Conservation (phyloP, 495 filamentous ascomycete genomes). For the Aspergillus coremiiformis region DNA sequence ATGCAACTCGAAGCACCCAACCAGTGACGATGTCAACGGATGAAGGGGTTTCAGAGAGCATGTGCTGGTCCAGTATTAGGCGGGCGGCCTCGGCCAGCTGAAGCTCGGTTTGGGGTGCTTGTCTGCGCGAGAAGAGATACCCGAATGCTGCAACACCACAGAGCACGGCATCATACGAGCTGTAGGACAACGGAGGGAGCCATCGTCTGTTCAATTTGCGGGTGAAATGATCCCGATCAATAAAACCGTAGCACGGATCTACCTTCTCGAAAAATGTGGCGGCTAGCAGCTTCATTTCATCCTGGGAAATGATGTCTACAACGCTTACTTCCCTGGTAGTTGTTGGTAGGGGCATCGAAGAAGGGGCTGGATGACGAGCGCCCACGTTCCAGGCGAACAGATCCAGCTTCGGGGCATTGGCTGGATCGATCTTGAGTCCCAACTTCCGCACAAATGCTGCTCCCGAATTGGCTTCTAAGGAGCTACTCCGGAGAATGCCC, state of each 20-base stretch:
- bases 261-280: conserved; percentile 45
- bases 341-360: conserved; percentile 7
- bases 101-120: conserved; percentile 25
- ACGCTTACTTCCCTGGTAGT: conserved; percentile 16
- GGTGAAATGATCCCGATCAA: conserved; percentile 34
- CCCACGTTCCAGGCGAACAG: conserved; percentile 53
- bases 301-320: conserved; percentile 32
- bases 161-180: conserved; percentile 37
- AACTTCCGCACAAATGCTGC: conserved; percentile 49
- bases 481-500: conserved; percentile 22
- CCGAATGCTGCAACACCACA: conserved; percentile 45
- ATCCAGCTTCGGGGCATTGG: conserved; percentile 44
- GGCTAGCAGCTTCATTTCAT: conserved; percentile 34
- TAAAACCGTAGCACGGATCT: conserved; percentile 43
- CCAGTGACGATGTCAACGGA: conserved; percentile 38
- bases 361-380: conserved; percentile 25
- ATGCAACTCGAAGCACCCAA: conserved; percentile 47
- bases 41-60: conserved; percentile 25
- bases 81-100: conserved; percentile 37
- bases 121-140: conserved; percentile 36
- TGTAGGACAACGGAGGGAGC: conserved; percentile 17
- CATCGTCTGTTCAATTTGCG: conserved; percentile 32
- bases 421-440: conserved; percentile 44
- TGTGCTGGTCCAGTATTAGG: conserved; percentile 34
- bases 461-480: conserved; percentile 47